A percentile compares a stretch with the other conserved stretches of the same genome.
Evolutionary conservation across 495 filamentous ascomycete species (phyloP).

Genomic region (Podospora australis): DNA sequence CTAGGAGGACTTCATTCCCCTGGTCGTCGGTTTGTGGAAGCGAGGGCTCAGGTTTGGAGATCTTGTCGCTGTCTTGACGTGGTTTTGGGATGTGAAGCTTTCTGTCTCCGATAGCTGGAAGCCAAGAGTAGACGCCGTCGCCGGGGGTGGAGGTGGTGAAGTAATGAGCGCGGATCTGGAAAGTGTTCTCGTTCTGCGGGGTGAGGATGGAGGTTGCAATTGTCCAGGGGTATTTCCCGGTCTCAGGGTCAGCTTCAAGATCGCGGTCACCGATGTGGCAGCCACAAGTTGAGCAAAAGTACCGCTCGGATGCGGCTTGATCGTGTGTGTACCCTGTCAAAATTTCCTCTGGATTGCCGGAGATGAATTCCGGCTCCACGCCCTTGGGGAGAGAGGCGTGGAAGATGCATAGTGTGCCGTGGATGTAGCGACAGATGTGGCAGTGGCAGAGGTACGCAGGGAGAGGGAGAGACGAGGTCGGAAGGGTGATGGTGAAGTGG

Average conservation of each 20-base stretch:
- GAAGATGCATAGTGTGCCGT: conserved; percentile 50
- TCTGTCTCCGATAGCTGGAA: conserved; percentile 32
- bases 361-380: conserved; percentile 24
- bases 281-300: conserved; percentile 64
- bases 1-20: conserved; percentile 26
- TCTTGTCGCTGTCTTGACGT: conserved; percentile 12
- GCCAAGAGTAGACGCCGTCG: conserved; percentile 36
- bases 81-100: no score
- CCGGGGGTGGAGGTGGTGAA: conserved; percentile 28
- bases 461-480: conserved; percentile 29
- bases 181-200: conserved; percentile 23
- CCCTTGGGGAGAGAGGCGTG: conserved; percentile 38
- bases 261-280: conserved; percentile 48
- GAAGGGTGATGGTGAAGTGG: conserved; percentile 28
- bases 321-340: conserved; percentile 46
- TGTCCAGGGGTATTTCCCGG: conserved; percentile 23
- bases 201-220: conserved; percentile 26
- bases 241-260: conserved; percentile 31
- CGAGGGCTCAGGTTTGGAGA: conserved; percentile 10
- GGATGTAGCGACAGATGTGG: conserved; percentile 51
- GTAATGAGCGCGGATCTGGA: conserved; percentile 36
- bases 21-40: conserved; percentile 14
- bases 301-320: conserved; percentile 41
- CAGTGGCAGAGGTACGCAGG: conserved; percentile 57
- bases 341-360: no score